phyloP scores from a whole-genome alignment of 2,329 filamentous ascomycete genomes.

The Sporothrix pseudoabietina region DNA sequence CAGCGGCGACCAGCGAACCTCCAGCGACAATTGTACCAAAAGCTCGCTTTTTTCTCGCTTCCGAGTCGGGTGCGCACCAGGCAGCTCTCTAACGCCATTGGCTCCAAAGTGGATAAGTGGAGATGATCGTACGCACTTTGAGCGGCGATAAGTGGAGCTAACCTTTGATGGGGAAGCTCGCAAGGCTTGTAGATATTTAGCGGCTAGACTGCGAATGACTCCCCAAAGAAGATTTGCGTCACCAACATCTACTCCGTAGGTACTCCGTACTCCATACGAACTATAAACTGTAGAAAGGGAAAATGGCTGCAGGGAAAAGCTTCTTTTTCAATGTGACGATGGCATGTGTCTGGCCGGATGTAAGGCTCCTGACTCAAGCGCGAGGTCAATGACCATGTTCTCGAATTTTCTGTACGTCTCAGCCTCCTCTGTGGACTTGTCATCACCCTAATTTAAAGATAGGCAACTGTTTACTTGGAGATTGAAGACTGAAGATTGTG shows the following conservation, averaged over 20 bases:
- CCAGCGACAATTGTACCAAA: neutral
- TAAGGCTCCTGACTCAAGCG: neutral
- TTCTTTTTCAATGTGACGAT: neutral
- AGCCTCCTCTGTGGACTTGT: neutral
- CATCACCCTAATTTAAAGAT: neutral
- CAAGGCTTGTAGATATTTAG: neutral
- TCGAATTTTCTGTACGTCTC: neutral
- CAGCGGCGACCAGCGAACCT: too few species aligned
- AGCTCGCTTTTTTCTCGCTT: slow-evolving; percentile 30
- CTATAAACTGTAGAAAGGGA: neutral
- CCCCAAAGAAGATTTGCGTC: neutral
- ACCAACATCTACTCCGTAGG: neutral
- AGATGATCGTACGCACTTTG: neutral
- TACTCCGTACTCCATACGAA: too few species aligned
- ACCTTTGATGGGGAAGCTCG: neutral
- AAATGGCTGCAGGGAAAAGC: neutral
- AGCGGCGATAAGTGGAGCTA: neutral
- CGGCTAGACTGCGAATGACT: neutral
- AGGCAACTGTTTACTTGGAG: neutral
- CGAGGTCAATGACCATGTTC: neutral
- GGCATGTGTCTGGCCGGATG: neutral
- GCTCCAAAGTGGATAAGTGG: neutral
- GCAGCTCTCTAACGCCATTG: slow-evolving; percentile 5
- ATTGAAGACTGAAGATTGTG: too few species aligned
- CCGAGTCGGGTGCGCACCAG: slow-evolving; percentile 28